phyloP scores from a whole-genome alignment of 495 filamentous ascomycete genomes.

The Xylaria cubensis region DNA sequence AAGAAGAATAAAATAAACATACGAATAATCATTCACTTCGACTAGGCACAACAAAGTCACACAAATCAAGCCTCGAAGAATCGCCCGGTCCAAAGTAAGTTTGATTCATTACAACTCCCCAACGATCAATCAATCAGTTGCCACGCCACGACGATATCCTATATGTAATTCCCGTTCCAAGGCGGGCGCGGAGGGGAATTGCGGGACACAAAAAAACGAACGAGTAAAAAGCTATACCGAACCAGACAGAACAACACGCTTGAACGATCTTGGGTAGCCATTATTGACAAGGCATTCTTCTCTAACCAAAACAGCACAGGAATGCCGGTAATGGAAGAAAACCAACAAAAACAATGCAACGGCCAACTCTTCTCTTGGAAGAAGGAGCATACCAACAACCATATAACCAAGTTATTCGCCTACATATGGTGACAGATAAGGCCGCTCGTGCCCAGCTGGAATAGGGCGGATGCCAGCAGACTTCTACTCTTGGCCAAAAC shows the following conservation, averaged over 20 bases:
- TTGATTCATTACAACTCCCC: conserved; percentile 11
- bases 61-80: background rate
- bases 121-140: background rate
- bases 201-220: conserved; percentile 15
- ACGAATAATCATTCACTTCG: too few relatives aligned
- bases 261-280: conserved; percentile 5
- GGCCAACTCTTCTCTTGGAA: background rate
- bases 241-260: conserved; percentile 11
- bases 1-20: background rate
- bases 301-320: conserved; percentile 1
- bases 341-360: conserved; percentile 4
- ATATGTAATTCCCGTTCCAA: conserved; percentile 16
- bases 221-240: conserved; percentile 23
- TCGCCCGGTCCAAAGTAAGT: background rate
- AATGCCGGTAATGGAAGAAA: conserved; percentile 1
- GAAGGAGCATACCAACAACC: background rate
- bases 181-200: background rate
- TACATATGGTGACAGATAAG: conserved; percentile 10
- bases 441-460: background rate
- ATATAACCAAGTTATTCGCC: conserved; percentile 2
- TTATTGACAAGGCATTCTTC: conserved; percentile 1
- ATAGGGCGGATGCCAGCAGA: conserved; percentile 26
- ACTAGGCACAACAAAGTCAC: too few relatives aligned
- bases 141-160: conserved; percentile 13
- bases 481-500: conserved; percentile 92